Evolutionary conservation across 306 rosid species (phyloP).

Genomic region (Glycine soja): DNA sequence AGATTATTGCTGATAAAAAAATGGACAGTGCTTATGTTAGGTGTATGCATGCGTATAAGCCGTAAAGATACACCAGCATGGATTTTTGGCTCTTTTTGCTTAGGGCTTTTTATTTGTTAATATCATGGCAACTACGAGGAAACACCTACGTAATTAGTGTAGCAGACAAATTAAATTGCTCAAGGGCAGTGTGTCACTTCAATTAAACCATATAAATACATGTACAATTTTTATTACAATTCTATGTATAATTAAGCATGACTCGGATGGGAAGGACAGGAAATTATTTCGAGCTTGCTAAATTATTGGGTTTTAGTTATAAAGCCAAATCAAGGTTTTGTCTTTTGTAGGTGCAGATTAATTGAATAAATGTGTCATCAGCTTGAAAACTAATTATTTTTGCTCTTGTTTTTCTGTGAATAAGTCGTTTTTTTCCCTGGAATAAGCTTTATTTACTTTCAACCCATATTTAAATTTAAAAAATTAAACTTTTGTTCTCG

Average conservation of each 20-base stretch:
- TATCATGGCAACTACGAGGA: background rate
- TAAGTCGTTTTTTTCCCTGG: too few relatives aligned
- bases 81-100: constrained; percentile 38
- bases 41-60: background rate
- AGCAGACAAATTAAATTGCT: too few relatives aligned
- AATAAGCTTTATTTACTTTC: too few relatives aligned
- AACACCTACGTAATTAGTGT: too few relatives aligned
- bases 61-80: background rate
- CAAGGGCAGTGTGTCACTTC: background rate
- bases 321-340: constrained; percentile 18
- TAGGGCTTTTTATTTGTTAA: background rate
- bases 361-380: background rate
- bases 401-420: too few relatives aligned
- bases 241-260: background rate
- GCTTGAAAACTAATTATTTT: background rate
- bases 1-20: too few relatives aligned
- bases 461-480: too few relatives aligned
- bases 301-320: constrained; percentile 39
- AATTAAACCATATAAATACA: background rate
- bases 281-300: background rate
- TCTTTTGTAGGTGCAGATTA: background rate
- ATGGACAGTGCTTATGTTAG: background rate
- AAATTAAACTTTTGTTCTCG: too few relatives aligned
- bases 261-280: background rate
- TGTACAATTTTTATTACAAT: background rate